A percentile compares a stretch with the other conserved stretches of the same genome.
Evolutionary conservation across 176 grass and related monocot species (phyloP).

Genomic region (Raddia guianensis): DNA sequence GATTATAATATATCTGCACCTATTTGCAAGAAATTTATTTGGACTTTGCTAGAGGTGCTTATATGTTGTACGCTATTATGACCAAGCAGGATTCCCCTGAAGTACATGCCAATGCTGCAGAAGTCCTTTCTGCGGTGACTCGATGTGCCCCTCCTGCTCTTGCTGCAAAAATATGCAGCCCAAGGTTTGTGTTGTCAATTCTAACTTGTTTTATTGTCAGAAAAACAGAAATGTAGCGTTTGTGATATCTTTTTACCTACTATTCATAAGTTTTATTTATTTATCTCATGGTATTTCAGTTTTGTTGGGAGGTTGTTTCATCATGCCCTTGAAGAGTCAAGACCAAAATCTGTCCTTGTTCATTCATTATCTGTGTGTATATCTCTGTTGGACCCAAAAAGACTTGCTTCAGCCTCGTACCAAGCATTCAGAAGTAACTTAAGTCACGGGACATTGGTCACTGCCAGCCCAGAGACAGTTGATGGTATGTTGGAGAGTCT

Average conservation of each 20-base stretch:
- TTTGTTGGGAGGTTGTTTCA: conserved; percentile 81
- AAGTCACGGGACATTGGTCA: conserved; percentile 71
- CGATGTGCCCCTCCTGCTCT: conserved; percentile 68
- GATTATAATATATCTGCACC: neutral
- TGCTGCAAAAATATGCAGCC: conserved; percentile 75
- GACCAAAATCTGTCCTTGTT: conserved; percentile 79
- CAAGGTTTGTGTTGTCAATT: conserved; percentile 50
- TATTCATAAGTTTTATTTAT: neutral
- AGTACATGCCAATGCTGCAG: conserved; percentile 85
- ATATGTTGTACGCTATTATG: conserved; percentile 27
- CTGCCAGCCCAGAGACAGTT: conserved; percentile 70
- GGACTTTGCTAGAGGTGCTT: neutral
- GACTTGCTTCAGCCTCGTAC: conserved; percentile 68
- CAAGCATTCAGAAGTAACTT: conserved; percentile 81
- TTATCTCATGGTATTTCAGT: conserved; percentile 53
- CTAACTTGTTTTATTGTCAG: conserved; percentile 23
- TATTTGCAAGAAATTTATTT: neutral
- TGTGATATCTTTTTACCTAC: conserved; percentile 7
- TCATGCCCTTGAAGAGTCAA: conserved; percentile 75
- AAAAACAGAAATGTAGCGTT: neutral
- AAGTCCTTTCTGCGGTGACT: conserved; percentile 84
- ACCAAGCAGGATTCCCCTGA: conserved; percentile 70
- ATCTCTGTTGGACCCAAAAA: conserved; percentile 84
- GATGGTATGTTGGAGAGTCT: conserved; percentile 76
- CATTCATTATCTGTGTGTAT: conserved; percentile 81